Base-by-base conservation (phyloP, 2,329 filamentous ascomycete genomes). In the Calonectria hawksworthii region DNA sequence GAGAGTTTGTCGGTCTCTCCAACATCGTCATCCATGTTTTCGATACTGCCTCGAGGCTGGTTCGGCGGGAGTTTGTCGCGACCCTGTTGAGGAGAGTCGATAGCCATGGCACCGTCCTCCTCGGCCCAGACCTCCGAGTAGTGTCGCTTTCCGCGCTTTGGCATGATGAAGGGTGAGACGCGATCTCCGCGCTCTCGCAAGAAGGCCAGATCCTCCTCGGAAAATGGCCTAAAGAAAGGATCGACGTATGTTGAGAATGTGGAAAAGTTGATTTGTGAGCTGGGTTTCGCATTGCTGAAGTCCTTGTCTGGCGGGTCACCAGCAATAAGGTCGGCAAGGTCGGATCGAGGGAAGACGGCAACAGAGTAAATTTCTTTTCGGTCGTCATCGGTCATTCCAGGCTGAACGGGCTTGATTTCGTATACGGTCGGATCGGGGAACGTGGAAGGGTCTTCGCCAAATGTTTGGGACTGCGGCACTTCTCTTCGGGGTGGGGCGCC, bases 201-300 rank as follows among this genome's bases (percentile, higher is more conserved):
- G 83, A 98, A 99, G 0, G 95, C 95, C 59, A 98, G 91, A 82
- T 99, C 97, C 83, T 99, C 97, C 83, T 99, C 97, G 0, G 94
- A 95, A 79, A 98, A 94, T 0, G 94, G 93, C 8, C 96, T 92
- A 78, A 98, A 97, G 86, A 95, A 99, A 0, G 96, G 95, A 77
- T 99, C 97, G 70, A 98, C 91, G 83, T 97, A 98, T 8, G 94
- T 93, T n/a, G 94, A 93, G 85, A 99, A 99, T 2, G 96, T 98
- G 72, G 92, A 94, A 78, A 97, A 97, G 83, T 94, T 96, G 84
- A 99, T 97, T 87, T 99, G 97, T 81, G 96, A 98, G 26, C 93
- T 93, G 7, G 96, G 96, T 83, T 99, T 99, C 41, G 95, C 94
- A 83, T 92, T 98, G 83, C 95, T 98, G 82, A 98, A 99, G 86